Evolutionary conservation across 495 filamentous ascomycete species (phyloP).

Genomic region (Chaetomium tenue): DNA sequence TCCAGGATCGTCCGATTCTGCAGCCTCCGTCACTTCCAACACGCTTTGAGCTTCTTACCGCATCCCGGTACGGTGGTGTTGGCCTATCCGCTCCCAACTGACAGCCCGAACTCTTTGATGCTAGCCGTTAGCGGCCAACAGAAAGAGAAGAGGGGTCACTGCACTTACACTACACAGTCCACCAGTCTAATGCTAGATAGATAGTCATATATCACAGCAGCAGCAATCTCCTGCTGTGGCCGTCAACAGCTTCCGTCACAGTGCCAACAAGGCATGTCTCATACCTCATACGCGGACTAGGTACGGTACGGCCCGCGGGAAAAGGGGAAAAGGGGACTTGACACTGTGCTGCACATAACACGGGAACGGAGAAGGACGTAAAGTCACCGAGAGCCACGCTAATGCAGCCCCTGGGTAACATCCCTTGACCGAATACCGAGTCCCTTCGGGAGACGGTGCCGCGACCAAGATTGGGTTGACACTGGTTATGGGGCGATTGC

Average conservation of each 20-base stretch:
- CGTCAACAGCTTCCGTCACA: neutral
- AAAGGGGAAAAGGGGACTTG: too few relatives aligned
- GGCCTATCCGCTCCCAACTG: neutral
- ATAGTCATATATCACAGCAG: neutral
- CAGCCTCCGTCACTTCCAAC: neutral
- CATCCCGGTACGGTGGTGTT: neutral
- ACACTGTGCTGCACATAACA: neutral
- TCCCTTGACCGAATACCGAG: neutral
- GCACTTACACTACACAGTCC: neutral
- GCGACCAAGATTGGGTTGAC: neutral
- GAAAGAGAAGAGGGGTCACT: neutral
- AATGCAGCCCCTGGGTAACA: neutral
- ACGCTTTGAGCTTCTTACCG: neutral
- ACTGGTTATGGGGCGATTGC: too few relatives aligned
- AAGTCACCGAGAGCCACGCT: neutral
- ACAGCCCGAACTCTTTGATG: neutral
- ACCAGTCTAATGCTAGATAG: neutral
- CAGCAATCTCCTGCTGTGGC: neutral
- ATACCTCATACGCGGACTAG: neutral
- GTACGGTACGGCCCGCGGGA: slow-evolving; percentile 11
- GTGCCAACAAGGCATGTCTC: neutral
- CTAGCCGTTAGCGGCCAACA: neutral
- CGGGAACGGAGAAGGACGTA: neutral
- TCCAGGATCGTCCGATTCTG: neutral
- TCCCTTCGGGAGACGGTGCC: neutral